Conservation (phyloP, 108 stramenopile species). For the Cyclotella cryptica region DNA sequence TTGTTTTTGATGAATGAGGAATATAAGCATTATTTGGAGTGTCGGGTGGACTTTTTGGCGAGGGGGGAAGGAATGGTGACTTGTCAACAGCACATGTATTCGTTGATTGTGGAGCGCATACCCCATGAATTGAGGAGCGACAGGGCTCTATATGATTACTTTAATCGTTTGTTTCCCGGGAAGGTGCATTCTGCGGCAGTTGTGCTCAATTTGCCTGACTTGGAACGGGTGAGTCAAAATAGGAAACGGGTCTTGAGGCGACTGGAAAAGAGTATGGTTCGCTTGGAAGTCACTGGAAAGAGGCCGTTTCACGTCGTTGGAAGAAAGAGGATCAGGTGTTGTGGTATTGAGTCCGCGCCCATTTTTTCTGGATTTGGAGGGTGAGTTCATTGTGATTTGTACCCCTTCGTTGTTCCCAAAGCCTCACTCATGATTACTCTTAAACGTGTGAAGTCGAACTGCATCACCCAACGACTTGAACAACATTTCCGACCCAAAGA, state of each 20-base stretch:
- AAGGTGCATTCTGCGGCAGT: slow-evolving; percentile 79
- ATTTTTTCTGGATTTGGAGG: slow-evolving; percentile 37
- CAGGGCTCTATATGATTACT: slow-evolving; percentile 83
- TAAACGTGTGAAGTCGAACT: slow-evolving; percentile 1
- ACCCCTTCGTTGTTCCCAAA: no score
- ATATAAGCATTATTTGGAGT: slow-evolving; percentile 68
- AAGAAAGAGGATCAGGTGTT: slow-evolving; percentile 66
- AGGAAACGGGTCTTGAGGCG: slow-evolving; percentile 68
- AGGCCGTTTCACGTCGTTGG: slow-evolving; percentile 85
- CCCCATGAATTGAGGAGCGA: slow-evolving; percentile 86
- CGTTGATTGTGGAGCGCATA: slow-evolving; percentile 88
- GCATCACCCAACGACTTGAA: slow-evolving; percentile 22
- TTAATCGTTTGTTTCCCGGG: slow-evolving; percentile 85
- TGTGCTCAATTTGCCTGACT: slow-evolving; percentile 81
- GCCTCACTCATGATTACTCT: no score
- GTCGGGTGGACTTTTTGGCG: slow-evolving; percentile 69
- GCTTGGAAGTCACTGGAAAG: slow-evolving; percentile 67
- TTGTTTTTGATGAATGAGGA: slow-evolving; percentile 66
- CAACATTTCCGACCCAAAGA: slow-evolving; percentile 19
- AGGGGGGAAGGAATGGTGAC: slow-evolving; percentile 65
- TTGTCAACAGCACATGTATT: slow-evolving; percentile 81
- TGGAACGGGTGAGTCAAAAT: slow-evolving; percentile 66
- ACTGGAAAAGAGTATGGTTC: slow-evolving; percentile 85
- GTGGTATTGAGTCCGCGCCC: slow-evolving; percentile 77
- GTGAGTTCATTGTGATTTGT: background rate